Percentiles rank a stretch among this genome's conserved stretches.
phyloP scores from a whole-genome alignment of 2,329 filamentous ascomycete species.

The Stachybotrys elegans region DNA sequence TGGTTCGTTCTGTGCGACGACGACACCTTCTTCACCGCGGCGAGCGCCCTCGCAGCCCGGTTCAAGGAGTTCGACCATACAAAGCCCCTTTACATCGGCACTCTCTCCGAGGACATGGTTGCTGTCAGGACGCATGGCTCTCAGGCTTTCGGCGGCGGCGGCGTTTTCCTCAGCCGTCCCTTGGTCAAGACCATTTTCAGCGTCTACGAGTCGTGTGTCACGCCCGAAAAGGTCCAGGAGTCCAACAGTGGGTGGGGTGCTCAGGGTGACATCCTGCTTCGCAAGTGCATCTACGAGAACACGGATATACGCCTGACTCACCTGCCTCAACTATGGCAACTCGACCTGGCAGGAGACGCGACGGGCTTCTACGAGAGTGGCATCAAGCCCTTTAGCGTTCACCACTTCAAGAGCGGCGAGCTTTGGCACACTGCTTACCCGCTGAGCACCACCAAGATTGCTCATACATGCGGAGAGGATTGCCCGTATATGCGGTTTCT shows the following conservation, averaged over 20 bases:
- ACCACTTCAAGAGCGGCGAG: constrained; percentile 53
- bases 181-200: constrained; percentile 42
- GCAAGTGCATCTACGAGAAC: constrained; percentile 51
- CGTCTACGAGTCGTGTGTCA: constrained; percentile 44
- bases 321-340: constrained; percentile 50
- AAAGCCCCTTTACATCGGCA: constrained; percentile 48
- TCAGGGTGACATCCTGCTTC: constrained; percentile 50
- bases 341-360: constrained; percentile 50
- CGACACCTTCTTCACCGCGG: constrained; percentile 58
- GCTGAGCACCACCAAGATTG: constrained; percentile 42
- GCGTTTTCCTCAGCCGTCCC: constrained; percentile 51
- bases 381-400: constrained; percentile 48
- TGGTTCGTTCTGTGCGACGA: constrained; percentile 58
- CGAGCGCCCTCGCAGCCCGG: constrained; percentile 42
- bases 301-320: constrained; percentile 49
- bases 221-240: constrained; percentile 29
- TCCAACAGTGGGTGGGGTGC: constrained; percentile 15
- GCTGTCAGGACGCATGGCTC: constrained; percentile 48
- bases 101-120: constrained; percentile 50
- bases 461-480: constrained; percentile 46
- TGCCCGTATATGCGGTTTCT: constrained; percentile 55
- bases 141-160: constrained; percentile 58
- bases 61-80: constrained; percentile 44
- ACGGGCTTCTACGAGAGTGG: constrained; percentile 58
- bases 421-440: constrained; percentile 48